Conservation (phyloP, 1,284 basidiomycete species). For the Entoloma clypeatum region DNA sequence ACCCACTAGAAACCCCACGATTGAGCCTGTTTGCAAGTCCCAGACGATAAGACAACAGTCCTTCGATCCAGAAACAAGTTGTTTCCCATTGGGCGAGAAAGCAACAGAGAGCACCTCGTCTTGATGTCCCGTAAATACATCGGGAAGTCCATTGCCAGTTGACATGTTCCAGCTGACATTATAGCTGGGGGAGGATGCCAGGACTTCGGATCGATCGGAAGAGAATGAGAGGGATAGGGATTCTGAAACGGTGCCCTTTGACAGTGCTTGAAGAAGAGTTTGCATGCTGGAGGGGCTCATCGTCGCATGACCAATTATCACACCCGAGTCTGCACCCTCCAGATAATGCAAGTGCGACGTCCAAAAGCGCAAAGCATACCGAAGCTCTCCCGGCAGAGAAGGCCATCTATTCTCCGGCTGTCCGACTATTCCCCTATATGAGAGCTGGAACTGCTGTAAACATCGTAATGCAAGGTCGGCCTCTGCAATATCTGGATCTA, state of each 20-base stretch:
- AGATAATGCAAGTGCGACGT: conserved; percentile 1
- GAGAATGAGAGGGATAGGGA: conserved; percentile 2
- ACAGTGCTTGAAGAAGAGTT: neutral
- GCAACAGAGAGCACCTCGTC: neutral
- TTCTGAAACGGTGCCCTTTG: neutral
- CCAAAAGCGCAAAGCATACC: conserved; percentile 7
- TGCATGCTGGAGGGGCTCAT: neutral
- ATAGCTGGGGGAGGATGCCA: neutral
- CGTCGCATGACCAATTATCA: neutral
- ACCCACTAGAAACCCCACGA: neutral
- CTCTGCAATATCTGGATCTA: conserved; percentile 2
- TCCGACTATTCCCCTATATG: neutral
- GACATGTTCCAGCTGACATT: neutral
- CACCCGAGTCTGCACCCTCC: neutral
- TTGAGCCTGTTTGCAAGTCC: conserved; percentile 1
- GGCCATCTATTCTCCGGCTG: too few species aligned
- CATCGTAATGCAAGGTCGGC: conserved; percentile 5
- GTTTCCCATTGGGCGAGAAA: neutral
- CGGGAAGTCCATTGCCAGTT: conserved; percentile 1
- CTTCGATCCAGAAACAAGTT: neutral
- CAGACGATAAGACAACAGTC: conserved; percentile 5
- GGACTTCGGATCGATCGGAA: conserved; percentile 1
- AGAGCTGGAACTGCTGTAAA: conserved; percentile 1
- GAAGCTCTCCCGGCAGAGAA: conserved; percentile 2
- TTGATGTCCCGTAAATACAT: too few species aligned